A percentile compares a stretch with the other conserved stretches of the same genome.
Conservation (phyloP, 257 asterid genomes). For the Nicotiana tabacum region DNA sequence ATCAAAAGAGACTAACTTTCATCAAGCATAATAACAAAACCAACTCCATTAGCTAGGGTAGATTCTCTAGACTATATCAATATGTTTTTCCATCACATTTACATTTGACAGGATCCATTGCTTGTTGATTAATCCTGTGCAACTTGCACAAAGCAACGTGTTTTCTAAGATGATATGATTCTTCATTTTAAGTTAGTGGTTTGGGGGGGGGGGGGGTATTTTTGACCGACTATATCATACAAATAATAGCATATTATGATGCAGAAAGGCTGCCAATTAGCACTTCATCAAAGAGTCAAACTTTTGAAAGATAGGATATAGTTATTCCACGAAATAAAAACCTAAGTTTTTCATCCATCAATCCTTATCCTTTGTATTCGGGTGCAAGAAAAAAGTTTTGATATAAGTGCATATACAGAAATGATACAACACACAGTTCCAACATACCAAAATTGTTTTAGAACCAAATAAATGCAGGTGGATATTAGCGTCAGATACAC, state of each 20-base stretch:
- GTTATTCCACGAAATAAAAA: neutral
- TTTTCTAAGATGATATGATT: neutral
- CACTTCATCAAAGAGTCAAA: neutral
- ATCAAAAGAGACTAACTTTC: neutral
- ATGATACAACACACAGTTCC: neutral
- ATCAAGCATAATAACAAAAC: neutral
- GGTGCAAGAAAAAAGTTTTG: neutral
- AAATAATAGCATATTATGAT: neutral
- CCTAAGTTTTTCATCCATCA: neutral
- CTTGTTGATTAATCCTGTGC: neutral
- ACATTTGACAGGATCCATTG: neutral
- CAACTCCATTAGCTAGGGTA: neutral
- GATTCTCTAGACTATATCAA: slow-evolving; percentile 1
- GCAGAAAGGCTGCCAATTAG: neutral
- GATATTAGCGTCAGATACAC: neutral
- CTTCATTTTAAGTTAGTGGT: neutral
- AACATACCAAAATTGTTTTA: neutral
- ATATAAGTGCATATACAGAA: neutral
- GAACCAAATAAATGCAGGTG: neutral
- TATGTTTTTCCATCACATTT: neutral
- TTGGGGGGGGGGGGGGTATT: neutral
- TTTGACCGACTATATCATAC: neutral
- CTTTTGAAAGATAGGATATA: neutral
- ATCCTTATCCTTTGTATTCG: neutral
- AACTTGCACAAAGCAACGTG: neutral